Percentiles rank a stretch among this genome's conserved stretches.
Conservation (phyloP, 2,329 filamentous ascomycete species). For the Fusarium tuaranense region DNA sequence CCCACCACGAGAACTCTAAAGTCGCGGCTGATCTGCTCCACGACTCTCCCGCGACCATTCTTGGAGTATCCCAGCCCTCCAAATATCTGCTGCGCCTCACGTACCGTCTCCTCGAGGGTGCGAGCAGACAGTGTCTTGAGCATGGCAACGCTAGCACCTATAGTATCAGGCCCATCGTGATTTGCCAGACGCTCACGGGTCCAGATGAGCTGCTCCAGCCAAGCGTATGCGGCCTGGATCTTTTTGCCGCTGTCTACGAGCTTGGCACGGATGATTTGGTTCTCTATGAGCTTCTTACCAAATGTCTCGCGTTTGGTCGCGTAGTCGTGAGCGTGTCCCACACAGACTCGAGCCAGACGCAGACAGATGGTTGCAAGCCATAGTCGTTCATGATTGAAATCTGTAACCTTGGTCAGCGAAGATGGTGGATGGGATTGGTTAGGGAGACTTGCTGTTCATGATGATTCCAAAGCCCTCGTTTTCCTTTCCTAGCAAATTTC, state of each 20-base stretch:
- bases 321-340: constrained; percentile 63
- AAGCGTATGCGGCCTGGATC: constrained; percentile 58
- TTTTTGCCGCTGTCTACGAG: constrained; percentile 66
- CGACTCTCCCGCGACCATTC: not conserved
- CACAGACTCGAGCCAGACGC: constrained; percentile 65
- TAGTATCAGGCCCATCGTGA: not conserved
- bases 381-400: constrained; percentile 69
- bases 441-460: constrained; percentile 16
- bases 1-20: constrained; percentile 7
- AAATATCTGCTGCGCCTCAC: constrained; percentile 18
- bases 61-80: constrained; percentile 9
- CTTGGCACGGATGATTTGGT: constrained; percentile 69
- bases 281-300: constrained; percentile 66
- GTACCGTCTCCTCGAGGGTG: not conserved
- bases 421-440: not conserved
- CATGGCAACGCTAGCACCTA: not conserved
- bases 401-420: not conserved
- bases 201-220: not conserved
- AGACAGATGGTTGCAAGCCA: constrained; percentile 67
- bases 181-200: not conserved
- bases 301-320: constrained; percentile 66
- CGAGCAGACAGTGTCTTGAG: constrained; percentile 2
- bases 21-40: constrained; percentile 19
- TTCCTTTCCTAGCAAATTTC: constrained; percentile 24
- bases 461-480: constrained; percentile 30